phyloP scores from a whole-genome alignment of 352 stramenopile species.

The Pythium scleroteichum region DNA sequence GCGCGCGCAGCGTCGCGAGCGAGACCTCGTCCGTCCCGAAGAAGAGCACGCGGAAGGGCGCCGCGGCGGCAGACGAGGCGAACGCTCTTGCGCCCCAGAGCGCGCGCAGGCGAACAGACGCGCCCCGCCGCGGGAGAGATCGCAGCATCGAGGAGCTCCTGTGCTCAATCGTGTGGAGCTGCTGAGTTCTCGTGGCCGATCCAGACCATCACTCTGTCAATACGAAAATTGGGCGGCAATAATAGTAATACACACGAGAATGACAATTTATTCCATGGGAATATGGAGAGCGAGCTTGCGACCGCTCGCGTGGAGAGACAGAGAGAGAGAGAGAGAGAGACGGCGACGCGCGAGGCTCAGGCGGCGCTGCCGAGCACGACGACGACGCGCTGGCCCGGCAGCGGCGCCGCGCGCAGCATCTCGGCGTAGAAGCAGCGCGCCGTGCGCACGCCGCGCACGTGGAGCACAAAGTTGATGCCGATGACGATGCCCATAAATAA shows the following conservation, averaged over 20 bases:
- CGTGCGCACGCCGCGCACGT: conserved; percentile 51
- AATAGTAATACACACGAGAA: too few species aligned
- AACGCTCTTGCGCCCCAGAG: background rate
- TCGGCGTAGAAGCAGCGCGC: conserved; percentile 37
- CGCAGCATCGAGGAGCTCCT: too few species aligned
- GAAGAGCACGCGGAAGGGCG: conserved; percentile 67
- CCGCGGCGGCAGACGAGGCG: background rate
- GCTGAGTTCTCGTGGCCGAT: too few species aligned
- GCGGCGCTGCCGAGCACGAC: conserved; percentile 22
- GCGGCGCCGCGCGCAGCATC: conserved; percentile 28
- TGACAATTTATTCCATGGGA: too few species aligned
- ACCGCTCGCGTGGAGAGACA: too few species aligned
- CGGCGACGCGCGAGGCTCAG: background rate
- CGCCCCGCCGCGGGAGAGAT: background rate
- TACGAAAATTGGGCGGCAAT: too few species aligned
- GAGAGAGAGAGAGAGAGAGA: too few species aligned
- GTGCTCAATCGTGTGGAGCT: too few species aligned
- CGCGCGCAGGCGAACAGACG: background rate
- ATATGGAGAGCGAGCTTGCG: too few species aligned
- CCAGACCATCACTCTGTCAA: too few species aligned
- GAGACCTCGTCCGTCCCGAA: conserved; percentile 88
- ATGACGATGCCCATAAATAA: conserved; percentile 58
- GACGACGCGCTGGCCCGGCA: conserved; percentile 22
- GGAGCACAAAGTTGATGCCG: conserved; percentile 54
- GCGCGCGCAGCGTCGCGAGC: conserved; percentile 64